Conservation (phyloP, 1,284 basidiomycete species). For the Cryptococcus amylolentus region DNA sequence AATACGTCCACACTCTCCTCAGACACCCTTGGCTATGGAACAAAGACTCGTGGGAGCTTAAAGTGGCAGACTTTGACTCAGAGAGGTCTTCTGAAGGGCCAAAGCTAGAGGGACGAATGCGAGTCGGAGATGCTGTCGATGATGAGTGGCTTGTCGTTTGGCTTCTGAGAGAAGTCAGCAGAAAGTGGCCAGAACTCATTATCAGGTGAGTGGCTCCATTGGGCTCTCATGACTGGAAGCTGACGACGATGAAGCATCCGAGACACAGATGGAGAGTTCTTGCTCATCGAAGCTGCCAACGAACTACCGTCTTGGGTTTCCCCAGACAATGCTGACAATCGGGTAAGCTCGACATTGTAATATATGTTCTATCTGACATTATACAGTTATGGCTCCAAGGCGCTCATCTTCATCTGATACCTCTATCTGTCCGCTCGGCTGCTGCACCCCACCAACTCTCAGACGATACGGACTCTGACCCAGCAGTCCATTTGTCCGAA, state of each 20-base stretch:
- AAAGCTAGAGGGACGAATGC: slow-evolving; percentile 67
- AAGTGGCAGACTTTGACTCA: slow-evolving; percentile 49
- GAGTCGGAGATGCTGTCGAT: slow-evolving; percentile 93
- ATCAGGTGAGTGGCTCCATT: slow-evolving; percentile 49
- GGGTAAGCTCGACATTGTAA: slow-evolving; percentile 59
- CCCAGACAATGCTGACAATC: slow-evolving; percentile 83
- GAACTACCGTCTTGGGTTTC: slow-evolving; percentile 84
- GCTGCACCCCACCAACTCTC: slow-evolving; percentile 57
- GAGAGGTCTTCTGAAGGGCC: not conserved
- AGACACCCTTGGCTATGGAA: slow-evolving; percentile 73
- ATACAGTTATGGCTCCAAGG: slow-evolving; percentile 82
- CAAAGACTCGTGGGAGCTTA: slow-evolving; percentile 79
- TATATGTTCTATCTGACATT: slow-evolving; percentile 28
- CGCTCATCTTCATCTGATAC: slow-evolving; percentile 78
- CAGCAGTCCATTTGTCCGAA: not conserved
- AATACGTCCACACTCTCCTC: slow-evolving; percentile 60
- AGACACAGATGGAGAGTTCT: slow-evolving; percentile 92
- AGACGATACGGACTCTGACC: slow-evolving; percentile 54
- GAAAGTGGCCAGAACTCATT: slow-evolving; percentile 70
- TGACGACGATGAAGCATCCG: slow-evolving; percentile 54
- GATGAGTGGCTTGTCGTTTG: slow-evolving; percentile 97
- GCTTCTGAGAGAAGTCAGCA: slow-evolving; percentile 71
- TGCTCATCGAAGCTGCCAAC: slow-evolving; percentile 95
- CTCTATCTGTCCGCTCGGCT: slow-evolving; percentile 67
- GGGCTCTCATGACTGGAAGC: slow-evolving; percentile 1